Evolutionary conservation across 257 asterid species (phyloP), one percentile per base, ranked within the genome.

Genomic region (Haberlea rhodopensis): DNA sequence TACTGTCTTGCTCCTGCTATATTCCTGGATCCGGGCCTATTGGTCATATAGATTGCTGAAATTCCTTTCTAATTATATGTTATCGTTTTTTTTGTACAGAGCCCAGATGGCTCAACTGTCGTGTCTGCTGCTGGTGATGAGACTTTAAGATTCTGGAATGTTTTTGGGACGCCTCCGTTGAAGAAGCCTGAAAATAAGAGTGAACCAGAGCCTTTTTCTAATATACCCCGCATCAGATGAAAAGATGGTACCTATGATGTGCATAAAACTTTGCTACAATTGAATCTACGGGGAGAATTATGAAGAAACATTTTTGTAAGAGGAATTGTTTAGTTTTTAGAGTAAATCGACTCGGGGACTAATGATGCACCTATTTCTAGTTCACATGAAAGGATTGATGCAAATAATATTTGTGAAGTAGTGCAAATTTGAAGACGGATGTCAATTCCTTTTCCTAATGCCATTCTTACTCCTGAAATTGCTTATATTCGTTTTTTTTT

Each of bases 21-120:
- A 9, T 32, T 32, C 43, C 43, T 32, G 43, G 15, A 32, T 32
- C 15, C 15, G 4, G 10, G 5, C 19, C 3, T 5, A 5, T 28
- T 16, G 18, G 28, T 65, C 5, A 0, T 53, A 26, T 53, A 26
- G 32, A 37, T 29, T 7, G 16, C 61, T 22, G 62, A 51, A n/a
- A 1, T 25, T 18, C 29, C 3, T 3, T 25, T 20, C 29, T 16
- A 22, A 5, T 43, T 6, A 8, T 20, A 49, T 49, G 8, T 57
- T 15, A 3, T 11, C 4, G 9, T 32, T 24, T 1, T 64, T 23
- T 53, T 40, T 34, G n/a, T 65, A 20, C 67, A 81, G 87, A 79
- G 87, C 66, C 84, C 87, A 1, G 82, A 81, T 66, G 84, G 82
- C 2, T 76, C 19, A 49, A 73, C 79, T 0, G 79, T 76, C 3